Base-by-base conservation (phyloP, 257 asterid genomes). In the Ilex aquifolium region DNA sequence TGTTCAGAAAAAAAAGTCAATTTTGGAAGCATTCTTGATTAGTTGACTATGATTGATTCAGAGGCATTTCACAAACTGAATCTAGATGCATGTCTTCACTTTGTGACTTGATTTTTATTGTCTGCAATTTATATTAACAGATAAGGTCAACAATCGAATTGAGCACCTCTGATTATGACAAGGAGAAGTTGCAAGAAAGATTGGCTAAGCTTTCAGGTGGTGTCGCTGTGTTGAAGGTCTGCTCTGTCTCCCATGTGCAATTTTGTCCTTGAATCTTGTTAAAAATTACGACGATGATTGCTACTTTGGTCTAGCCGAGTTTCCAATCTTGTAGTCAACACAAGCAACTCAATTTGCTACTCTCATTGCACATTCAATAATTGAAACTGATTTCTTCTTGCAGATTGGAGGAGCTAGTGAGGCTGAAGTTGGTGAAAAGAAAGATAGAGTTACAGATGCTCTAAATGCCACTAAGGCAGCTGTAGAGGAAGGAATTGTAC, bases 121-220 rank as follows among this genome's bases (percentile, higher is more conserved):
- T 27, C 44, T 72, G 44, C n/a, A 52, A 51, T 67, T 49, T 32
- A 40, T 65, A 32, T 55, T 66, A 51, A 15, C 80, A 86, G 95
- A 73, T 86, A 31, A 64, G 85, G 17, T 79, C 87, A 70, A 68
- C 69, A 44, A 69, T 81, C 15, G 91, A 78, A 59, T 64, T 72
- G 74, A 81, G 82, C 76, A 74, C 82, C 32, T 81, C 84, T 53
- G 85, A 79, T 40, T 79, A 80, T 31, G 91, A 86, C 68, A 83
- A 83, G 78, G 88, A 84, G 72, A 86, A 82, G 76, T 69, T 86
- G 44, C 83, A 83, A 59, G 88, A 82, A 49, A 81, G 91, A 54
- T 81, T 86, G 10, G 91, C 88, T 51, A 84, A 80, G 69, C 88
- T 84, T 40, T 83, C 88, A 21, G 90, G 90, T 57, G 94, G 88